These are phyloP conservation scores for Ulota crispa DNA, from an alignment of 225 moss, liverwort and hornwort genomes.

Conservation along the genomic window DNA sequence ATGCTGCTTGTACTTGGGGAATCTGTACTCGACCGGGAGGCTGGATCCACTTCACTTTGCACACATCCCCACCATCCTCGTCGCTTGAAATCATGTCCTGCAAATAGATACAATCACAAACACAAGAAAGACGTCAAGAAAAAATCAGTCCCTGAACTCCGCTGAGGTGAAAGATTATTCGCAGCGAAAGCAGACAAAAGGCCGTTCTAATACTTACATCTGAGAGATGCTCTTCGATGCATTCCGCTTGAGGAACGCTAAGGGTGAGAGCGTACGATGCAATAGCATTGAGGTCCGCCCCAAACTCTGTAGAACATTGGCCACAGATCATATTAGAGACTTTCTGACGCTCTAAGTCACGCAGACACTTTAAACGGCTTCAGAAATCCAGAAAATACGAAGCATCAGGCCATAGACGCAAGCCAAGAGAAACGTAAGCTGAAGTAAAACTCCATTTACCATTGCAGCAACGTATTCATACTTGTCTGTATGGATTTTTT, in stretches of 20 bases:
- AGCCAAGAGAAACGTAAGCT: not conserved
- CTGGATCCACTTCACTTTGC: slow-evolving; percentile 34
- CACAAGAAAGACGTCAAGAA: not conserved
- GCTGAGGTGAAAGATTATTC: not conserved
- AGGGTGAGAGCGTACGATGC: slow-evolving; percentile 38
- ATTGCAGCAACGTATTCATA: not conserved
- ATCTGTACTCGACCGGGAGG: slow-evolving; percentile 10
- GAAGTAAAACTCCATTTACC: not conserved
- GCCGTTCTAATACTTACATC: slow-evolving; percentile 30
- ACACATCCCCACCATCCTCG: slow-evolving; percentile 37
- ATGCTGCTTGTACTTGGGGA: not conserved
- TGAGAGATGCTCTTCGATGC: slow-evolving; percentile 54
- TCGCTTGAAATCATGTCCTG: slow-evolving; percentile 55
- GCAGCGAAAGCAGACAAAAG: not conserved
- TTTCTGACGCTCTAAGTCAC: not conserved
- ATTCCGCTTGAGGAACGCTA: slow-evolving; percentile 50
- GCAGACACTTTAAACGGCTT: not conserved
- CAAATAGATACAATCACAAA: not conserved
- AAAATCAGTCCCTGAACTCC: not conserved
- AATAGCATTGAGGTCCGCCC: slow-evolving; percentile 36
- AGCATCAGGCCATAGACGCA: not conserved
- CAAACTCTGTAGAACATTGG: slow-evolving; percentile 28
- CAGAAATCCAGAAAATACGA: not conserved
- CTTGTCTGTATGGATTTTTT: not conserved
- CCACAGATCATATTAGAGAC: not conserved